Base-by-base conservation (phyloP, 768 basidiomycete species). In the Leccinum disarticulatum region DNA sequence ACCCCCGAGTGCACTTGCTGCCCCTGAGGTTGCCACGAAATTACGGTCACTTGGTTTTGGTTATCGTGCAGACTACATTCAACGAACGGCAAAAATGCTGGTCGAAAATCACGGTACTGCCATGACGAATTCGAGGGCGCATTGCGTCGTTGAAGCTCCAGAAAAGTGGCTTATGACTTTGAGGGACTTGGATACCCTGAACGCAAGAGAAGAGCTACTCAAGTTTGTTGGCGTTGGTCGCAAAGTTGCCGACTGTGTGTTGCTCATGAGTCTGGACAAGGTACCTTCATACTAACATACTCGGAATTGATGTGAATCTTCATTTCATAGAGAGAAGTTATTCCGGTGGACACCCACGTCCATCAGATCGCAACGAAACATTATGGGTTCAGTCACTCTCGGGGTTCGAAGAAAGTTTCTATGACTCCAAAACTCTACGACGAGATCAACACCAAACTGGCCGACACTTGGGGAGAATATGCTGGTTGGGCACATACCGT, bases 291-390 rank as follows among this genome's bases (percentile, higher is more conserved):
- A 41, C 22, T n/a, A 19, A 3, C 17, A 41, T 7, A 41, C 28
- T 27, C 6, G n/a, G n/a, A 48, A 35, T 22, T 4, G n/a, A 54
- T 49, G 10, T 54, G 65, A 54, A 70, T 43, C 35, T 38, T 28
- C 3, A 15, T 50, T 41, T 14, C 35, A n/a, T 51, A 96, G 93
- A 81, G 77, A 66, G 89, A 93, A 63, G 87, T 95, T 15, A 83
- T 98, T 9, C 97, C 97, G 4, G 91, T 99, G 55, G 97, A 99
- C 70, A 97, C 95, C 0, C 97, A 99, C 70, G 91, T 99, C 30
- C 80, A 90, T 63, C 93, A 96, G 69, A 95, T 98, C 55, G 91
- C 92, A 9, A 75, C 81, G 25, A 93, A 90, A 68, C 78, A 91
- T 66, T 92, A 93, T 66, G 87, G 87, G 1, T 67, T 92, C 11